Evolutionary conservation across 148 eudicot genomes (phyloP).

Genomic region (Chenopodium formosanum): DNA sequence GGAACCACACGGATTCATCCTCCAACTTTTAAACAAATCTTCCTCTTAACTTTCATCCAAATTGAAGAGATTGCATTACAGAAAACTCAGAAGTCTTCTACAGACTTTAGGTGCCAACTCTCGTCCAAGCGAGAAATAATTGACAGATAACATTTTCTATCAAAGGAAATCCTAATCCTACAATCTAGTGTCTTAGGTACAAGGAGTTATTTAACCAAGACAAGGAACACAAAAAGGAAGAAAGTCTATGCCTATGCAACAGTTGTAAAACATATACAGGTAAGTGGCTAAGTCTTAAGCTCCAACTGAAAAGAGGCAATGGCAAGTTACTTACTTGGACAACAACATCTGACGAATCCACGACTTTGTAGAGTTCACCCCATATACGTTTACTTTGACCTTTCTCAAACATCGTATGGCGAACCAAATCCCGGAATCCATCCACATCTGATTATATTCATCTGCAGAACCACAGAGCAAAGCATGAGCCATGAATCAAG

Average conservation of each 20-base stretch:
- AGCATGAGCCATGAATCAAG: conserved; percentile 8
- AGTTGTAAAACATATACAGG: not conserved
- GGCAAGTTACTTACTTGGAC: conserved; percentile 61
- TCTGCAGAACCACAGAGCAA: conserved; percentile 40
- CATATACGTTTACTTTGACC: conserved; percentile 99
- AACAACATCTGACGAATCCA: conserved; percentile 96
- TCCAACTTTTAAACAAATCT: not conserved
- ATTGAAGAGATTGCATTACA: not conserved
- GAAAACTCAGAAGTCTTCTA: not conserved
- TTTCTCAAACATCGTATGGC: conserved; percentile 95
- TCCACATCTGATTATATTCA: conserved; percentile 70
- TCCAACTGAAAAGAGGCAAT: not conserved
- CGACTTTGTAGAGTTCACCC: conserved; percentile 97
- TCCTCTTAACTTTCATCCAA: not conserved
- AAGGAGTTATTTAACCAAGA: not conserved
- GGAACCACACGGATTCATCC: not conserved
- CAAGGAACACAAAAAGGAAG: not conserved
- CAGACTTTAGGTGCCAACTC: not conserved
- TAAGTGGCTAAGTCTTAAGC: not conserved
- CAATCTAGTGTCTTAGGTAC: not conserved
- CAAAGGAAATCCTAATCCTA: not conserved
- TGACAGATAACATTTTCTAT: not conserved
- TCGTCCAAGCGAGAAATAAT: not conserved
- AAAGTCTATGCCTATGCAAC: not conserved
- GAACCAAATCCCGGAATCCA: conserved; percentile 91